Evolutionary conservation across 2,329 filamentous ascomycete species (phyloP).

Genomic region (Dryadomyces sulphureus): DNA sequence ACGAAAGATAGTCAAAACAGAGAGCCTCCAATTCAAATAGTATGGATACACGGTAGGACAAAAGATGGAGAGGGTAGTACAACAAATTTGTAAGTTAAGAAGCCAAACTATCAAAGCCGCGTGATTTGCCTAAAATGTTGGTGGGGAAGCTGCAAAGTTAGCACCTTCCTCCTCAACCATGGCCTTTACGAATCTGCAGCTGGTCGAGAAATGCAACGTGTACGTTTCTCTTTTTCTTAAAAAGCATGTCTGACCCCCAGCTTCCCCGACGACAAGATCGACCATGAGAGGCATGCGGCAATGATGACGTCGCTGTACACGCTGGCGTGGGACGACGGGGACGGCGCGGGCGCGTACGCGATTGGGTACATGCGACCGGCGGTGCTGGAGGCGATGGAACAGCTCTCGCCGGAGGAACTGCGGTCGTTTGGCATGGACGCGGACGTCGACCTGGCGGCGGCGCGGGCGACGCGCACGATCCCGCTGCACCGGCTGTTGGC

Average conservation of each 20-base stretch:
- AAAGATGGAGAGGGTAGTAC: too few relatives aligned
- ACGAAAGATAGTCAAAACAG: too few relatives aligned
- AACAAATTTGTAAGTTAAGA: too few relatives aligned
- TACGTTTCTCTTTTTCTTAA: constrained; percentile 8
- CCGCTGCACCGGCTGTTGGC: constrained; percentile 47
- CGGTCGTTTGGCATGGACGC: constrained; percentile 41
- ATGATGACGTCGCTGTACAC: constrained; percentile 51
- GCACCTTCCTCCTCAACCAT: constrained; percentile 2
- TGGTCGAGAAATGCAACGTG: constrained; percentile 13
- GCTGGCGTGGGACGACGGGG: constrained; percentile 43
- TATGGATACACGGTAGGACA: too few relatives aligned
- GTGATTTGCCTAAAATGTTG: too few relatives aligned
- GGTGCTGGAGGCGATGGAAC: constrained; percentile 33
- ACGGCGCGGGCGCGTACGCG: constrained; percentile 39
- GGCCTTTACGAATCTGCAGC: constrained; percentile 13
- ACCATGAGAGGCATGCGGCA: constrained; percentile 39
- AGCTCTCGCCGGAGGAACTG: constrained; percentile 43
- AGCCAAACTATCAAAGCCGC: too few relatives aligned
- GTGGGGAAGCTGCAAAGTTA: too few relatives aligned
- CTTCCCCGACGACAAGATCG: constrained; percentile 59
- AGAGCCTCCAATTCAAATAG: too few relatives aligned
- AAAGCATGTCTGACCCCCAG: constrained; percentile 25
- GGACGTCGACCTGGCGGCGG: constrained; percentile 5
- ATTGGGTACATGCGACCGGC: constrained; percentile 46
- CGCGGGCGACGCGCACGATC: constrained; percentile 37